Evolutionary conservation across 2,329 filamentous ascomycete species (phyloP).

Genomic region (Penicillium sp.): DNA sequence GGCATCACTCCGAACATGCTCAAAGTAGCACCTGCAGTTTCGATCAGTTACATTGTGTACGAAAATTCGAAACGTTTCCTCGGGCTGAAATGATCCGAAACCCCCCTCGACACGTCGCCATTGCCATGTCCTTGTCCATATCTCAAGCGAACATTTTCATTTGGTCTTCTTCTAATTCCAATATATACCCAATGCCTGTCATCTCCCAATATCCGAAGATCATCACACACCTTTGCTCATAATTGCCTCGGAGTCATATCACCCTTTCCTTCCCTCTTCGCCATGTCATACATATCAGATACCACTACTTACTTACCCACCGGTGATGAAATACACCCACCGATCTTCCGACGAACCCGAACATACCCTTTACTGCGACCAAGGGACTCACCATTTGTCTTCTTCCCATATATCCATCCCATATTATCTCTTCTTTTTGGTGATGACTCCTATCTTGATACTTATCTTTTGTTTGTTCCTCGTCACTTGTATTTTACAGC

Average conservation of each 20-base stretch:
- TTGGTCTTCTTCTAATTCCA: neutral
- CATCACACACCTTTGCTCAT: neutral
- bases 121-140: constrained; percentile 2
- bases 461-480: neutral
- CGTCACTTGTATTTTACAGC: neutral
- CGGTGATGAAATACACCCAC: neutral
- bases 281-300: neutral
- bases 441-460: neutral
- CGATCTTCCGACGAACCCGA: neutral
- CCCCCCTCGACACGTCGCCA: neutral
- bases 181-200: constrained; percentile 3
- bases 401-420: neutral
- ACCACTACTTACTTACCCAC: neutral
- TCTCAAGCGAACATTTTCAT: neutral
- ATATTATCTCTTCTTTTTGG: neutral
- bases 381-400: neutral
- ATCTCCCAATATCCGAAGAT: neutral
- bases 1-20: constrained; percentile 91
- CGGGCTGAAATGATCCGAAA: constrained; percentile 37
- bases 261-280: neutral
- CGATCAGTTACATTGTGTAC: constrained; percentile 91
- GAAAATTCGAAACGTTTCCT: constrained; percentile 80
- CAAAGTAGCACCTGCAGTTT: constrained; percentile 93
- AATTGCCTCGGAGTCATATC: neutral
- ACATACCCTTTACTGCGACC: neutral